Evolutionary conservation across 2,329 filamentous ascomycete genomes (phyloP).

Genomic region (Neospermospora avenae): DNA sequence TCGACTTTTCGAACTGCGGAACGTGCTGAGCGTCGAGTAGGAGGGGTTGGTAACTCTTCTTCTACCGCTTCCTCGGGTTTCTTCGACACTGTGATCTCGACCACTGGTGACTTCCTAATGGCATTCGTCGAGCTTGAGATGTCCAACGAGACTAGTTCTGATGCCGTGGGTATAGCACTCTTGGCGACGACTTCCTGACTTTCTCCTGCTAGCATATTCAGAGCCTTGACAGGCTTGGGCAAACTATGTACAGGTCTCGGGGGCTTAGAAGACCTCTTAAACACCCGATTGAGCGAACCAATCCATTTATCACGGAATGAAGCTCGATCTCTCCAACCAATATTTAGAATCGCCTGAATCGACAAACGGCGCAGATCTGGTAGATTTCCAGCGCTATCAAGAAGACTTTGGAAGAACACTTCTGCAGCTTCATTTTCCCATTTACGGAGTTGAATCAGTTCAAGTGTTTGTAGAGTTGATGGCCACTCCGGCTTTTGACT

Average conservation of each 20-base stretch:
- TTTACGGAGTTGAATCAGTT: constrained; percentile 74
- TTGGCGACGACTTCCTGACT: neutral
- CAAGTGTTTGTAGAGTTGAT: constrained; percentile 62
- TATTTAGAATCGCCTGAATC: constrained; percentile 72
- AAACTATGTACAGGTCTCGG: constrained; percentile 13
- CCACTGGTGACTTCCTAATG: neutral
- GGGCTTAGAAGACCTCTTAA: constrained; percentile 48
- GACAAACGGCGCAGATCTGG: constrained; percentile 65
- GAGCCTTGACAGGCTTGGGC: neutral
- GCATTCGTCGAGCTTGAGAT: neutral
- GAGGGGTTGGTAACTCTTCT: neutral
- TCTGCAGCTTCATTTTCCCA: constrained; percentile 69
- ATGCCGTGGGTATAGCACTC: neutral
- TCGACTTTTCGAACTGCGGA: constrained; percentile 14
- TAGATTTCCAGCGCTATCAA: constrained; percentile 65
- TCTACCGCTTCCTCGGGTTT: neutral
- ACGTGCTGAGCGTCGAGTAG: constrained; percentile 23
- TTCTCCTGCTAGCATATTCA: neutral
- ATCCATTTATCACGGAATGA: constrained; percentile 78
- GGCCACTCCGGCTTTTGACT: constrained; percentile 78
- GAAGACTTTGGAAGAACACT: constrained; percentile 74
- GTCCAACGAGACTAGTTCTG: neutral
- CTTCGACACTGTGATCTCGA: neutral
- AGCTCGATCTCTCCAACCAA: constrained; percentile 78
- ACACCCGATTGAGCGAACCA: constrained; percentile 64